Evolutionary conservation across 108 stramenopile species (phyloP).

Genomic region (Hondaea fermentalgiana): DNA sequence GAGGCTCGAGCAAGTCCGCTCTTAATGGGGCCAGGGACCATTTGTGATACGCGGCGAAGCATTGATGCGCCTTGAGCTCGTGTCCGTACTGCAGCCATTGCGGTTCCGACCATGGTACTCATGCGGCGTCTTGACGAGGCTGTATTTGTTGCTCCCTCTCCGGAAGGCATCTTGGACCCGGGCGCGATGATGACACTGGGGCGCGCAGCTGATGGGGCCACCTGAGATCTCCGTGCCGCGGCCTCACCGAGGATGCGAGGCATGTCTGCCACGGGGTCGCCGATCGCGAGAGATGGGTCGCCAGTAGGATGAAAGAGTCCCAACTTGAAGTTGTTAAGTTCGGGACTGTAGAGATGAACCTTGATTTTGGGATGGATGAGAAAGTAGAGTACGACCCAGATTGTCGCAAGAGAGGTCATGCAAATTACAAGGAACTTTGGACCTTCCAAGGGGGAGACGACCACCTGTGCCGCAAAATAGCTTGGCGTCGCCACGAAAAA

Average conservation of each 20-base stretch:
- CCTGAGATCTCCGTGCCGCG: not conserved
- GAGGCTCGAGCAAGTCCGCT: not conserved
- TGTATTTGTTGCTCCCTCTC: not conserved
- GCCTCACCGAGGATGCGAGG: not conserved
- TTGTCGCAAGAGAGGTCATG: not conserved
- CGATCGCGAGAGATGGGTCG: not conserved
- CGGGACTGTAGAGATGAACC: not conserved
- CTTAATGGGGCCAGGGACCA: not conserved
- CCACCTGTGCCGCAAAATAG: not conserved
- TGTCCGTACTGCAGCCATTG: not conserved
- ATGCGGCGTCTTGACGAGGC: not conserved
- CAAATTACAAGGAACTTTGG: not conserved
- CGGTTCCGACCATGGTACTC: not conserved
- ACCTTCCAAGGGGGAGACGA: not conserved
- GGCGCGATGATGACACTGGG: not conserved
- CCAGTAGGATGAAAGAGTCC: not conserved
- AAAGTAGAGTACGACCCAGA: not conserved
- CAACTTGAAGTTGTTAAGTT: not conserved
- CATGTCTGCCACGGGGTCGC: slow-evolving; percentile 1
- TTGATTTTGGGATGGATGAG: not conserved
- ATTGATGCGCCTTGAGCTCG: not conserved
- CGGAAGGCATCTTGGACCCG: no score
- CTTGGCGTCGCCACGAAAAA: not conserved
- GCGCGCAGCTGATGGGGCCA: not conserved
- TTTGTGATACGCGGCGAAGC: not conserved